Base-by-base conservation (phyloP, 768 basidiomycete species). In the Hirschioporus abietinus region DNA sequence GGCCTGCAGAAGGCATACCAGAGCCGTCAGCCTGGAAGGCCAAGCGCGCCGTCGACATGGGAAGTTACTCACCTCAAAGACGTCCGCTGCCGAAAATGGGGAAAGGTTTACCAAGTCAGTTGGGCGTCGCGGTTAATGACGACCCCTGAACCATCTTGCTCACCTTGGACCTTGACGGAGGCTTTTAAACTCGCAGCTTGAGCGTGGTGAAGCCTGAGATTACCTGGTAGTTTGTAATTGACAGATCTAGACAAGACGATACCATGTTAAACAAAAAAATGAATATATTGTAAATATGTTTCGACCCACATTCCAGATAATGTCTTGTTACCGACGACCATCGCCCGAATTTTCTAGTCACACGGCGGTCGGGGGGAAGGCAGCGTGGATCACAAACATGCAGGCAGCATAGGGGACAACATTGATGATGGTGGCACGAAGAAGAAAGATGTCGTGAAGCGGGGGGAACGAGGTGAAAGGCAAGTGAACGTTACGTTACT, bases 111-210 rank as follows among this genome's bases (percentile, higher is more conserved):
- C 42, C 42, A 52, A 52, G 42, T 52, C 42, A 52, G 42, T 52
- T 52, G 4, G n/a, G 36, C 27, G 65, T 58, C 18, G 30, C 52
- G 27, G 17, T 52, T 35, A n/a, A 65, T 18, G 42, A 42, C 58
- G 24, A 34, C 58, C 57, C 64, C 66, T 10, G 36, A 52, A 42
- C 69, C 63, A 70, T 7, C 25, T 18, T 6, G 70, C 80, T 58
- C 69, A 88, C 91, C 91, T 84, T 91, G 91, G 69, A 93, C 81
- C 71, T 90, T 83, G 23, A 77, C 74, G 1, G 92, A 93, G 5
- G 87, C 88, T 52, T 83, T 82, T 23, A 93, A 78, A 2, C 88
- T 86, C 72, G 92, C 83, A 2, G 87, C 84, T 70, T 93, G 92
- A 10, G 92, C 88, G 1, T 83, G 84, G 71, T 93, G 91, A 35